phyloP scores from a whole-genome alignment of 495 filamentous ascomycete genomes.

The Penicillium atrosanguineum region DNA sequence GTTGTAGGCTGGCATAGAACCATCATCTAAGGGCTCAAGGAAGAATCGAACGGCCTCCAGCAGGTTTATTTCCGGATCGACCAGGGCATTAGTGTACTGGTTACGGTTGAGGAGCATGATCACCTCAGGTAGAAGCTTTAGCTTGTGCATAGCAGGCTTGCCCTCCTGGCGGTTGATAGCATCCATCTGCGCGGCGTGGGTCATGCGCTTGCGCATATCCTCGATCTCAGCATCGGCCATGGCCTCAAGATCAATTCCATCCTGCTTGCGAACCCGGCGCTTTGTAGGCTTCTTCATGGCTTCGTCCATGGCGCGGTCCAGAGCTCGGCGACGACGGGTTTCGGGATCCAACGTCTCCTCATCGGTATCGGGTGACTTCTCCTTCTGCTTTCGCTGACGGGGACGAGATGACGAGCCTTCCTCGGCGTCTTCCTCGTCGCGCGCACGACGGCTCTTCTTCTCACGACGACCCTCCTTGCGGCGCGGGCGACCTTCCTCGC shows the following conservation, averaged over 20 bases:
- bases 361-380: conserved; percentile 52
- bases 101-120: conserved; percentile 83
- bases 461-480: conserved; percentile 76
- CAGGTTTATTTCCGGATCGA: conserved; percentile 93
- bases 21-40: conserved; percentile 92
- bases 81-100: conserved; percentile 71
- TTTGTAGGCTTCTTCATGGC: conserved; percentile 79
- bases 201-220: conserved; percentile 84
- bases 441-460: conserved; percentile 66
- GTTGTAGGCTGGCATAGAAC: conserved; percentile 88
- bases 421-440: conserved; percentile 51
- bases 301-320: conserved; percentile 84
- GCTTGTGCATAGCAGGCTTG: conserved; percentile 84
- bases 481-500: conserved; percentile 54
- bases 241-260: conserved; percentile 86
- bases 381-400: conserved; percentile 50
- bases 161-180: conserved; percentile 72
- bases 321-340: conserved; percentile 64
- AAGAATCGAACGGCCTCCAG: conserved; percentile 94
- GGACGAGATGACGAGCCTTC: conserved; percentile 52
- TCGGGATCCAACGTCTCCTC: conserved; percentile 61
- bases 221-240: conserved; percentile 89
- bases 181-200: conserved; percentile 83
- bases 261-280: conserved; percentile 72
- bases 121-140: conserved; percentile 92